Conservation (phyloP, 2,329 filamentous ascomycete genomes). For the Phyllosticta citriasiana region DNA sequence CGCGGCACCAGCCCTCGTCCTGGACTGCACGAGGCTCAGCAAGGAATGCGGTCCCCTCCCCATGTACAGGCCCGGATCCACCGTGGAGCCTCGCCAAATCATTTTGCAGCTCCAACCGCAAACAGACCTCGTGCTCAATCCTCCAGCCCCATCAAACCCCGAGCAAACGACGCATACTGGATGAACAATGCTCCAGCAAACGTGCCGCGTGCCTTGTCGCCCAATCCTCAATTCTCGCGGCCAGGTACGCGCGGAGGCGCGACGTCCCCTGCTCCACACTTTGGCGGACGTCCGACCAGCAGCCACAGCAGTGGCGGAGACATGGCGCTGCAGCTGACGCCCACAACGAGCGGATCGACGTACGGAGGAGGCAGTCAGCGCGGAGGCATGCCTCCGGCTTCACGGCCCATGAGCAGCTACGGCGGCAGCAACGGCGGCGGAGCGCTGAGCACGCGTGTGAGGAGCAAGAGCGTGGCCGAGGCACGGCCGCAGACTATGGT, state of each 20-base stretch:
- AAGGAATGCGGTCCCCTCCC: neutral
- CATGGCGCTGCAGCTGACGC: constrained; percentile 36
- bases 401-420: constrained; percentile 37
- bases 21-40: constrained; percentile 32
- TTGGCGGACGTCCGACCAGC: constrained; percentile 36
- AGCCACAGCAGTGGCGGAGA: constrained; percentile 24
- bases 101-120: constrained; percentile 38
- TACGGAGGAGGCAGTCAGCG: constrained; percentile 30
- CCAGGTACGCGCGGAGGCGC: constrained; percentile 20
- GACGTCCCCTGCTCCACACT: constrained; percentile 7
- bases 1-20: constrained; percentile 50
- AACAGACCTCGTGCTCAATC: constrained; percentile 26
- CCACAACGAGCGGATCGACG: constrained; percentile 20
- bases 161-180: constrained; percentile 17
- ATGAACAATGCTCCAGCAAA: constrained; percentile 28
- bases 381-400: constrained; percentile 18
- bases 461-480: constrained; percentile 82
- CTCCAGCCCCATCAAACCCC: constrained; percentile 31
- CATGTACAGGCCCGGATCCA: constrained; percentile 17
- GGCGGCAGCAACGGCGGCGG: constrained; percentile 21
- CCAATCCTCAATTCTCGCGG: constrained; percentile 39
- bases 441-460: constrained; percentile 34
- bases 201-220: constrained; percentile 38
- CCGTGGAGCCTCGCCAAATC: constrained; percentile 53
- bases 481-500: constrained; percentile 54